Percentiles rank a stretch among this genome's conserved stretches.
Conservation (phyloP, 2,329 filamentous ascomycete species). For the Elsinoe arachidis region DNA sequence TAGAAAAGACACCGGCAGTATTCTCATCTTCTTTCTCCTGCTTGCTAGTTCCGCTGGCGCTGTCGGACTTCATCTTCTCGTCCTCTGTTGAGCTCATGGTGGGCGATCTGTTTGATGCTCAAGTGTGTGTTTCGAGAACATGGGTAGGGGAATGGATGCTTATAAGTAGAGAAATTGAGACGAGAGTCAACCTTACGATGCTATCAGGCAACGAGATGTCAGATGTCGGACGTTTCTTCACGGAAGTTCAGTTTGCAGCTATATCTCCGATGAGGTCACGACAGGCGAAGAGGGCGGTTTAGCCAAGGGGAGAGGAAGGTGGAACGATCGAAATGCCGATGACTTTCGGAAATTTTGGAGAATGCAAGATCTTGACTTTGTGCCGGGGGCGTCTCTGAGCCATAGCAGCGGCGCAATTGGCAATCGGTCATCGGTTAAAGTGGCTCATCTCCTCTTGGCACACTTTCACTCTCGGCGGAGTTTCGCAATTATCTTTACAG, state of each 20-base stretch:
- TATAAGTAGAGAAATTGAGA: not conserved
- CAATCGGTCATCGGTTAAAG: too few species aligned
- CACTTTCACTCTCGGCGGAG: too few species aligned
- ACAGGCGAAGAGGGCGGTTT: not conserved
- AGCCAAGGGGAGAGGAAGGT: not conserved
- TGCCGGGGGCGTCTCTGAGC: too few species aligned
- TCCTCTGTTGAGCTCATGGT: not conserved
- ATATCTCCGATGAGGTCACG: conserved; percentile 3
- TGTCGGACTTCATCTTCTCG: not conserved
- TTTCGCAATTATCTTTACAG: too few species aligned
- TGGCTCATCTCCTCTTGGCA: too few species aligned
- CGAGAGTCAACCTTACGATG: not conserved
- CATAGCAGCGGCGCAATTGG: too few species aligned
- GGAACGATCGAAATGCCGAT: not conserved
- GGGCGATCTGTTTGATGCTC: not conserved
- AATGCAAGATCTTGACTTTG: too few species aligned
- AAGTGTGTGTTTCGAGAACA: not conserved
- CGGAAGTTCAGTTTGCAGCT: not conserved
- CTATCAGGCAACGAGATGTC: not conserved
- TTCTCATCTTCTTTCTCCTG: not conserved
- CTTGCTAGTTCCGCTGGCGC: not conserved
- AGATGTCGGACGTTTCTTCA: not conserved
- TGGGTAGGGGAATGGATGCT: not conserved
- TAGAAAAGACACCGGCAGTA: not conserved
- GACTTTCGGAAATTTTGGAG: too few species aligned